A percentile compares a stretch with the other conserved stretches of the same genome.
Evolutionary conservation across 2,329 filamentous ascomycete genomes (phyloP).

Genomic region (Calycina marina): DNA sequence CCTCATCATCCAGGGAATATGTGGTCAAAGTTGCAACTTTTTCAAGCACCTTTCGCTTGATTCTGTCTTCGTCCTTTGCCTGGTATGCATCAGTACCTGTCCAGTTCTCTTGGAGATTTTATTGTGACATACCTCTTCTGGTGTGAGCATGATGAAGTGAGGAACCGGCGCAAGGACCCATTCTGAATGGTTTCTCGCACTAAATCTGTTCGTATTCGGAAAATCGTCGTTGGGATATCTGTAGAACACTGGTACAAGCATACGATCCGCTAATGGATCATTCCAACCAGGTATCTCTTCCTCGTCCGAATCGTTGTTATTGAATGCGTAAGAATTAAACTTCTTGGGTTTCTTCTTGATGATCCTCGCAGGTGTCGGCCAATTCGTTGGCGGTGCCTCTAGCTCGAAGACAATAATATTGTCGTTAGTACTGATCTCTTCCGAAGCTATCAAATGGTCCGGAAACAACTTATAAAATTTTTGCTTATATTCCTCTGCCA

Average conservation of each 20-base stretch:
- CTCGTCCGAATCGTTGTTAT: constrained; percentile 29
- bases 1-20: constrained; percentile 28
- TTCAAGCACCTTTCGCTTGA: constrained; percentile 66
- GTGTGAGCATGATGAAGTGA: constrained; percentile 61
- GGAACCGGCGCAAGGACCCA: constrained; percentile 26
- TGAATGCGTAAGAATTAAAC: constrained; percentile 25
- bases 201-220: no score
- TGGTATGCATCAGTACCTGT: no score
- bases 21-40: constrained; percentile 67
- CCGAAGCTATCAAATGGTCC: constrained; percentile 52
- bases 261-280: constrained; percentile 45
- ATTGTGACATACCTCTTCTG: constrained; percentile 47
- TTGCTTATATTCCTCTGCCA: constrained; percentile 66
- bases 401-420: constrained; percentile 64
- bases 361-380: constrained; percentile 36
- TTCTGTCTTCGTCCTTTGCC: constrained; percentile 47
- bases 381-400: constrained; percentile 66
- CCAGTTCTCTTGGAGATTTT: no score
- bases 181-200: no score
- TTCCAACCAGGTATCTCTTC: constrained; percentile 36
- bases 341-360: constrained; percentile 19
- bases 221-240: constrained; percentile 28
- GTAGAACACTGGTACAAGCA: constrained; percentile 61
- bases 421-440: constrained; percentile 51
- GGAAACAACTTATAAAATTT: constrained; percentile 82